phyloP scores from a whole-genome alignment of 2,329 filamentous ascomycete genomes.

The Diaporthe sp. region DNA sequence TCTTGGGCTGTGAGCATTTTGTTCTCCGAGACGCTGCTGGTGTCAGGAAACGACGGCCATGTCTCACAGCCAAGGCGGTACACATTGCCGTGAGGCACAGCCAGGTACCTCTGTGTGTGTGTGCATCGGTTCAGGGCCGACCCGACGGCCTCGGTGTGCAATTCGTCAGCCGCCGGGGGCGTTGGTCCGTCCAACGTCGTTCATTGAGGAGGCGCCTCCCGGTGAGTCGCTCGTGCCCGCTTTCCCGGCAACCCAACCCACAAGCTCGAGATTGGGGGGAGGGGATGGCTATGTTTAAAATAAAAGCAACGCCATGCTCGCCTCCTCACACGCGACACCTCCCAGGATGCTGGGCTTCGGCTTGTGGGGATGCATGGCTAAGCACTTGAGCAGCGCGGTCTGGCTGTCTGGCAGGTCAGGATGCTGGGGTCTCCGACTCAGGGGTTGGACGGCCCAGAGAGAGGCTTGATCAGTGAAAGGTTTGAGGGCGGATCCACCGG shows the following conservation, averaged over 20 bases:
- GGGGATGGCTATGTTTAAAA: neutral
- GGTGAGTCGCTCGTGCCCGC: neutral
- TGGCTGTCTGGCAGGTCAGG: slow-evolving; percentile 5
- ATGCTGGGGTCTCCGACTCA: slow-evolving; percentile 20
- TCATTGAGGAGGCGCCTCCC: slow-evolving; percentile 5
- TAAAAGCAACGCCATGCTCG: neutral
- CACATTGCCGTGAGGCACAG: neutral
- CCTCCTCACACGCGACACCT: slow-evolving; percentile 1
- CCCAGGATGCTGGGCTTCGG: slow-evolving; percentile 10
- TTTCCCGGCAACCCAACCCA: too few relatives aligned
- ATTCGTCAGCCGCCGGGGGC: slow-evolving; percentile 13
- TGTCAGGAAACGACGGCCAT: neutral
- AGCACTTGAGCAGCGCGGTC: neutral
- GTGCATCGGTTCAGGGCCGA: neutral
- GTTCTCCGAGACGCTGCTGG: neutral
- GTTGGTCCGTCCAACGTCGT: slow-evolving; percentile 5
- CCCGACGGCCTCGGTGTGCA: slow-evolving; percentile 4
- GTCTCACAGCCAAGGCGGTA: neutral
- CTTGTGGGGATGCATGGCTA: slow-evolving; percentile 20
- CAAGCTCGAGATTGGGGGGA: slow-evolving; percentile 2
- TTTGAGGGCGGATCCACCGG: slow-evolving; percentile 31
- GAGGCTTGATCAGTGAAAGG: slow-evolving; percentile 23
- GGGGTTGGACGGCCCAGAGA: slow-evolving; percentile 16
- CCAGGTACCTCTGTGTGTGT: too few relatives aligned
- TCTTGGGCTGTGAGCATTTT: neutral